A percentile compares a stretch with the other conserved stretches of the same genome.
These are phyloP conservation scores for Claviceps capensis DNA, from an alignment of 2,329 filamentous ascomycete genomes.

Conservation along the genomic window DNA sequence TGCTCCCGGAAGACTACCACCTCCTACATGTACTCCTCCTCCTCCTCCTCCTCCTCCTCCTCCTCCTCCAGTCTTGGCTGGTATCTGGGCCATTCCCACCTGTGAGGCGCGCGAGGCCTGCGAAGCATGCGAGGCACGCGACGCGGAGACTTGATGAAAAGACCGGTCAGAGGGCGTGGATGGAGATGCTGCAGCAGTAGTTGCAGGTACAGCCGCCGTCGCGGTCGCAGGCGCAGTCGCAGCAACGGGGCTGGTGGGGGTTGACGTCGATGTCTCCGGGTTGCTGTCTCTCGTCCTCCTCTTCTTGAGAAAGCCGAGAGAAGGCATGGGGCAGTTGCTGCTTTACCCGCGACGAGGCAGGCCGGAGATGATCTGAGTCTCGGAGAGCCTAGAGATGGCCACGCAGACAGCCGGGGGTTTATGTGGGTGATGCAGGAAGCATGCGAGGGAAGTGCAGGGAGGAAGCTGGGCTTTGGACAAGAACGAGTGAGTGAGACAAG, in stretches of 20 bases:
- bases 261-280: slow-evolving; percentile 53
- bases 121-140: too few species aligned
- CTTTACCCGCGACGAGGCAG: slow-evolving; percentile 5
- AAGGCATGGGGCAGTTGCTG: slow-evolving; percentile 55
- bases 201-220: neutral
- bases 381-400: neutral
- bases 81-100: slow-evolving; percentile 3
- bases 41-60: too few species aligned
- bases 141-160: slow-evolving; percentile 13
- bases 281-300: slow-evolving; percentile 91
- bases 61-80: too few species aligned
- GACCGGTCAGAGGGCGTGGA: slow-evolving; percentile 32
- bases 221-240: slow-evolving; percentile 16
- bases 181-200: slow-evolving; percentile 24
- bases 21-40: too few species aligned
- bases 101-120: slow-evolving; percentile 1
- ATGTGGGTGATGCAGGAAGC: slow-evolving; percentile 1
- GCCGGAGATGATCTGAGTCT: neutral
- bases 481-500: neutral
- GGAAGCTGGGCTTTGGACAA: neutral
- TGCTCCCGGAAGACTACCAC: slow-evolving; percentile 3
- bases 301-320: slow-evolving; percentile 93
- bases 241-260: slow-evolving; percentile 50
- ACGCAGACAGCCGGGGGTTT: neutral
- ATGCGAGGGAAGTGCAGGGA: neutral